Conservation (phyloP, 345 rosid species). For the Nasturtium officinale region DNA sequence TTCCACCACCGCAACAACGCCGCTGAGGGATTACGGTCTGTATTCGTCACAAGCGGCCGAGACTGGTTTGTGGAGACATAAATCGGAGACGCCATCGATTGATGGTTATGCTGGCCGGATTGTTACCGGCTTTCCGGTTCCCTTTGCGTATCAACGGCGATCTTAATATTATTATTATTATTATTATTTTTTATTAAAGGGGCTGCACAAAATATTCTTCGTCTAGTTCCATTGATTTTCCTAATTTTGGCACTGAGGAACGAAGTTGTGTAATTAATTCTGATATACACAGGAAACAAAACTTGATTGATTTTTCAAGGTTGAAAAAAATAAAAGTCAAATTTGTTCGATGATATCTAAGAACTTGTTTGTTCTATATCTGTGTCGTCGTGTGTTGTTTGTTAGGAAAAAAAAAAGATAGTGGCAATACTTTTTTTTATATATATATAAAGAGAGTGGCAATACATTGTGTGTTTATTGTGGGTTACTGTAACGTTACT, state of each 20-base stretch:
- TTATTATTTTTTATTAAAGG: background rate
- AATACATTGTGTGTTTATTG: background rate
- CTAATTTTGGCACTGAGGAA: conserved; percentile 21
- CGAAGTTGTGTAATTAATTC: background rate
- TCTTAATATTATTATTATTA: background rate
- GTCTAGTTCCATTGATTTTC: conserved; percentile 6
- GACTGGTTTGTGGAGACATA: conserved; percentile 22
- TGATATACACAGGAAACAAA: background rate
- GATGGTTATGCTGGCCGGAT: conserved; percentile 31
- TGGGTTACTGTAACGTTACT: background rate
- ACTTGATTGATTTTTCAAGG: background rate
- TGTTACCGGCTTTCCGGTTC: conserved; percentile 40
- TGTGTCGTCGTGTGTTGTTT: background rate
- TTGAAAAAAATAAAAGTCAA: conserved; percentile 10
- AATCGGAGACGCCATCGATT: conserved; percentile 2
- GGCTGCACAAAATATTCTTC: conserved; percentile 8
- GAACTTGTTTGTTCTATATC: conserved; percentile 4
- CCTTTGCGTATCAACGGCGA: conserved; percentile 19
- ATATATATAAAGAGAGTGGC: background rate
- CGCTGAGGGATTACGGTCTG: background rate
- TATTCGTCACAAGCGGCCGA: conserved; percentile 30
- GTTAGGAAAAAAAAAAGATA: background rate
- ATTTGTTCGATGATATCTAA: conserved; percentile 20
- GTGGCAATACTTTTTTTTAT: background rate
- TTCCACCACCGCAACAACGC: background rate